Base-by-base conservation (phyloP, 225 moss, liverwort and hornwort genomes). In the Bryum argenteum region DNA sequence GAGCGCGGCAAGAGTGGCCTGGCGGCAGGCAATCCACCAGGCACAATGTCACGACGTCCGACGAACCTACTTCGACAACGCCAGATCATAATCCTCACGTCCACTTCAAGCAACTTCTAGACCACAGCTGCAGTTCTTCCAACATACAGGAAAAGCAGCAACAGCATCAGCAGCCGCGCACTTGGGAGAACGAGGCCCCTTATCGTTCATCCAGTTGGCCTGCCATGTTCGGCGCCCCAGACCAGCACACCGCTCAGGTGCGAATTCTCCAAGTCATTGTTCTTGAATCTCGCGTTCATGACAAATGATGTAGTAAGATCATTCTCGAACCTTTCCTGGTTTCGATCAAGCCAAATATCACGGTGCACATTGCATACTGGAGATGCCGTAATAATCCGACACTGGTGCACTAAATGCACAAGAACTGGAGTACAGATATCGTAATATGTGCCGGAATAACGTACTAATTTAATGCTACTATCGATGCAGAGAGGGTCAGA, bases 121-220 rank as follows among this genome's bases (percentile, higher is more conserved):
- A 88, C 69, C 79, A 66, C 57, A 78, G 84, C 70, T 79, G 75
- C 71, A 77, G 81, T 40, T 87, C 84, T 17, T 84, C 87, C 52
- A 87, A 82, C 65, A 68, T 87, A 28, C 81, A 73, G 44, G 79
- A 84, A 1, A 75, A 75, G n/a, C 80, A 75, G 33, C 33, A 33
- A 33, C 33, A 33, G 5, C 33, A 33, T 33, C 33, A 33, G 33
- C 33, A 33, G 58, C 67, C 71, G 54, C 82, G 48, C 44, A 52
- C 66, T 5, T 11, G 63, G 55, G 87, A 78, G 33, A 81, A 78
- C 26, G 78, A 80, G 45, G 69, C 58, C 12, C 54, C 43, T 22
- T 75, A 66, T 43, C 65, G 71, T 28, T 59, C 64, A 13, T 52
- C 75, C 2, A 61, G 77, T 40, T 84, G 84, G 87, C 65, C 74